Evolutionary conservation across 257 asterid genomes (phyloP).

Genomic region (Ocimum tenuiflorum): DNA sequence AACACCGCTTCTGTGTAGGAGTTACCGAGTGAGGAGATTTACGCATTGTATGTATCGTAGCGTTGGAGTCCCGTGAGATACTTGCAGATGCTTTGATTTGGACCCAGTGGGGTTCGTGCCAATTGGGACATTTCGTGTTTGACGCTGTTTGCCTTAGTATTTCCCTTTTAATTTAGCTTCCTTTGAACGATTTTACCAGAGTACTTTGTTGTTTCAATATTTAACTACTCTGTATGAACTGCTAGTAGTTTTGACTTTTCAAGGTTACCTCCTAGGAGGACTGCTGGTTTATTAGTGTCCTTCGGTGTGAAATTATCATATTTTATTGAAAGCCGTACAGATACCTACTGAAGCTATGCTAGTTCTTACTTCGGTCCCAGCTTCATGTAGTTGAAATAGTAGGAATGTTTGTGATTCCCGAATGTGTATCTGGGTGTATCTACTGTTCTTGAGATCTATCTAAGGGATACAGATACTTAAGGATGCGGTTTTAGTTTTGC

Average conservation of each 20-base stretch:
- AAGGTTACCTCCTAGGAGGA: slow-evolving; percentile 18
- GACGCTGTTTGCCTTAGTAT: slow-evolving; percentile 18
- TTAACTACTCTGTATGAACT: slow-evolving; percentile 25
- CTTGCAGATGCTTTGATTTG: slow-evolving; percentile 25
- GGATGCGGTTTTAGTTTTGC: neutral
- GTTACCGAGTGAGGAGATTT: slow-evolving; percentile 22
- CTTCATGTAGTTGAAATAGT: slow-evolving; percentile 1
- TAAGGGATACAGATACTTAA: neutral
- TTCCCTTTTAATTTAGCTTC: slow-evolving; percentile 11
- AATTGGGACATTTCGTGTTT: neutral
- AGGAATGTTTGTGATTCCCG: slow-evolving; percentile 1
- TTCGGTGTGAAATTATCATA: slow-evolving; percentile 5
- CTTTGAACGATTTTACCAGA: slow-evolving; percentile 7
- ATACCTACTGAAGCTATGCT: slow-evolving; percentile 5
- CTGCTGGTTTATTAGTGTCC: slow-evolving; percentile 8
- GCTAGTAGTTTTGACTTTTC: neutral
- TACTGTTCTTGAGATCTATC: too few relatives aligned
- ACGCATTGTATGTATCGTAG: slow-evolving; percentile 16
- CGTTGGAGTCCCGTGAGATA: slow-evolving; percentile 22
- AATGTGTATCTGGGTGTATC: too few relatives aligned
- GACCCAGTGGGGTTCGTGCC: slow-evolving; percentile 26
- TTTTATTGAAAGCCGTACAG: neutral
- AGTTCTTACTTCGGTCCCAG: neutral
- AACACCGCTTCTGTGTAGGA: slow-evolving; percentile 58
- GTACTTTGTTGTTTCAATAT: slow-evolving; percentile 11